Base-by-base conservation (phyloP, 257 asterid species). In the Parsonsia alboflavescens region DNA sequence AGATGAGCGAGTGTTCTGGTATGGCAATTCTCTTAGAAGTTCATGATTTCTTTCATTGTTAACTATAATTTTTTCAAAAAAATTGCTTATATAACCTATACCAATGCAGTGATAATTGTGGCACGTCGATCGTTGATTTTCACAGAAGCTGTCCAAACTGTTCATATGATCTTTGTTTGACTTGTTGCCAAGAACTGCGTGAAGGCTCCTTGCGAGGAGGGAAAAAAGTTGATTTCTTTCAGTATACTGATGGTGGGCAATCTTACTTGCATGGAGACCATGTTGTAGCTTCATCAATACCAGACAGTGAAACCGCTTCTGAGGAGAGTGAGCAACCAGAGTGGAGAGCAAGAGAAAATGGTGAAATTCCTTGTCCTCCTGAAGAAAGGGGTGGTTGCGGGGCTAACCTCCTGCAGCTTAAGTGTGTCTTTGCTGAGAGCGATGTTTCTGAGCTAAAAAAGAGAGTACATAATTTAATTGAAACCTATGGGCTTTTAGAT, bases 121-220 rank as follows among this genome's bases (percentile, higher is more conserved):
- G 56, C 72, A 90, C 93, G 67, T 86, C 93, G 28, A 86, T 90
- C 63, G 86, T 82, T 28, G 90, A 90, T 79, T 82, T 85, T 76
- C 90, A 85, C 69, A 82, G 90, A 71, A 90, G 86, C 82, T 90
- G 93, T 63, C 77, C 93, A 48, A 52, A 28, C 16, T 90, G 96
- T 77, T 81, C 82, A 10, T 90, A 84, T 53, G 96, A 90, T 85
- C 87, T 90, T 61, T 90, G 93, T 74, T 58, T 87, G 73, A 77
- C 83, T 39, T 90, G 96, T 77, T 88, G 91, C 70, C 78, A 57
- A 67, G 96, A 90, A 81, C 73, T 88, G 58, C 82, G 93, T 59
- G 82, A 71, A 78, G 93, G 90, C 75, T 77, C 78, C 73, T 74
- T 87, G 69, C 80, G 45, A 74, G 82, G 61, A 67, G 73, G 82